phyloP scores from a whole-genome alignment of 2,329 filamentous ascomycete genomes.

The Fonsecaea pugnacius region DNA sequence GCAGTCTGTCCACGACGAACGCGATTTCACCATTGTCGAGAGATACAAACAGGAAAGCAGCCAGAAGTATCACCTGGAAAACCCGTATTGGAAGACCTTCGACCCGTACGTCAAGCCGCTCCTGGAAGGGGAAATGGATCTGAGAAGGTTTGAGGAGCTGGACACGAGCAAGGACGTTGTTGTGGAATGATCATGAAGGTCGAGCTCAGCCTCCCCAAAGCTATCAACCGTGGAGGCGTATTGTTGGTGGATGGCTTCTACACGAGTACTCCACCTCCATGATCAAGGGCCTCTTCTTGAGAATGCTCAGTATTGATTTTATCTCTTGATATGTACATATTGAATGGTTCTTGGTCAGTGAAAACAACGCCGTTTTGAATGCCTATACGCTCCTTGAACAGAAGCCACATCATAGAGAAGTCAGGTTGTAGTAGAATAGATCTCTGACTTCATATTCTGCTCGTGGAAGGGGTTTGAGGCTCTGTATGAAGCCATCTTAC shows the following conservation, averaged over 20 bases:
- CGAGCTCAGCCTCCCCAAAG: no score
- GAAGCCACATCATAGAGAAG: background rate
- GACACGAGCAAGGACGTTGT: slow-evolving; percentile 51
- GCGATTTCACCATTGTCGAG: slow-evolving; percentile 76
- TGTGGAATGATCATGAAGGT: slow-evolving; percentile 20
- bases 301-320: slow-evolving; percentile 5
- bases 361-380: slow-evolving; percentile 17
- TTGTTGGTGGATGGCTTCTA: background rate
- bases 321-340: slow-evolving; percentile 21
- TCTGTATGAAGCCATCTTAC: background rate
- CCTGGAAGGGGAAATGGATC: slow-evolving; percentile 68
- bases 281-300: background rate
- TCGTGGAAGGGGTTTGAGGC: background rate
- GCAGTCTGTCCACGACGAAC: slow-evolving; percentile 70
- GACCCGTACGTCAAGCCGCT: slow-evolving; percentile 69
- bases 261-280: background rate
- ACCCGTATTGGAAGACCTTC: slow-evolving; percentile 77
- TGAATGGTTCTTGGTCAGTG: slow-evolving; percentile 6
- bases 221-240: background rate
- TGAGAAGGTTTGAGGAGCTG: slow-evolving; percentile 69
- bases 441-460: background rate
- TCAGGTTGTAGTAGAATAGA: background rate
- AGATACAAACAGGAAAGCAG: slow-evolving; percentile 69
- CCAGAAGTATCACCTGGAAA: slow-evolving; percentile 67
- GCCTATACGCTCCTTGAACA: slow-evolving; percentile 9